phyloP scores from a whole-genome alignment of 2,329 filamentous ascomycete species.

The Colletotrichum melonis region DNA sequence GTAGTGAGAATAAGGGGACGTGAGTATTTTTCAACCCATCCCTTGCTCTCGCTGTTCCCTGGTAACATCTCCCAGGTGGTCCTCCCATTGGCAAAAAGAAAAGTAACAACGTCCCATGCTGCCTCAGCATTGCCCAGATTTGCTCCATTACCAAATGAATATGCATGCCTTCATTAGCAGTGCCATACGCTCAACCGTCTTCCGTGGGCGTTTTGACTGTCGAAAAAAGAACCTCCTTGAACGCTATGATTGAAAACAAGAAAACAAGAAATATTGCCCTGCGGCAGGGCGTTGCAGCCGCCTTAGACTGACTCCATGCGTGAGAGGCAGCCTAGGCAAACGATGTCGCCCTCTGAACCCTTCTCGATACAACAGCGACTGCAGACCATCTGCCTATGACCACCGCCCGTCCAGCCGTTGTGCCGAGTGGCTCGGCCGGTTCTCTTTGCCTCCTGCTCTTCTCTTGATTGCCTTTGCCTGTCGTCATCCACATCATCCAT shows the following conservation, averaged over 20 bases:
- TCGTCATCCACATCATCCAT: slow-evolving; percentile 62
- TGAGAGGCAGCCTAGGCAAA: slow-evolving; percentile 72
- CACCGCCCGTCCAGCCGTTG: slow-evolving; percentile 51
- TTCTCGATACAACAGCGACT: slow-evolving; percentile 76
- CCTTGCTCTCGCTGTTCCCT: not conserved
- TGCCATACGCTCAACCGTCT: not conserved
- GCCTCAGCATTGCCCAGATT: slow-evolving; percentile 14
- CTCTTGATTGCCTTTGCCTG: slow-evolving; percentile 26
- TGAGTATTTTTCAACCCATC: not conserved
- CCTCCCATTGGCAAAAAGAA: not conserved
- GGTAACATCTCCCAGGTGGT: not conserved
- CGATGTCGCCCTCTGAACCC: slow-evolving; percentile 72
- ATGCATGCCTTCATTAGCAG: slow-evolving; percentile 34
- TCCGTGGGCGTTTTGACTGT: not conserved
- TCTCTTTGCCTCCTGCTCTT: slow-evolving; percentile 13
- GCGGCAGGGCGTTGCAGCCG: too few relatives aligned
- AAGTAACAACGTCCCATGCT: slow-evolving; percentile 5
- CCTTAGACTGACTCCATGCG: slow-evolving; percentile 52
- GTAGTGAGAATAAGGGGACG: not conserved
- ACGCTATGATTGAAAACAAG: slow-evolving; percentile 6
- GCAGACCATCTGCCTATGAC: slow-evolving; percentile 68
- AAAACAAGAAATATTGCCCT: not conserved
- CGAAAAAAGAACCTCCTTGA: slow-evolving; percentile 3
- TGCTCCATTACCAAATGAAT: slow-evolving; percentile 6
- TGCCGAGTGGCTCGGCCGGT: not conserved